Evolutionary conservation across 768 basidiomycete genomes (phyloP).

Genomic region (Pulveroboletus sp.): DNA sequence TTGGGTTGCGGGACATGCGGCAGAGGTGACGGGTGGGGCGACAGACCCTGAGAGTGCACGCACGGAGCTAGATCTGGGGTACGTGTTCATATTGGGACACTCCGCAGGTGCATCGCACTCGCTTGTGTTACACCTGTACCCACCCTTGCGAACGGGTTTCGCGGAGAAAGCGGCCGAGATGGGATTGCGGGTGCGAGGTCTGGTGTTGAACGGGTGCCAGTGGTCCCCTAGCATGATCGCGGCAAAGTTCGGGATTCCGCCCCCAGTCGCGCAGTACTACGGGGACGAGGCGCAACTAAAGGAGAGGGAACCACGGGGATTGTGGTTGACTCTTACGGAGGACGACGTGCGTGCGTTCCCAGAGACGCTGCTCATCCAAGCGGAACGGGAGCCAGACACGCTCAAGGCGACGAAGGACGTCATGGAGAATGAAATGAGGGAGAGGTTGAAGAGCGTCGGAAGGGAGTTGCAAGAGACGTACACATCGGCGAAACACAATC

Average conservation of each 20-base stretch:
- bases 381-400: slow-evolving; percentile 50
- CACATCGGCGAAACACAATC: slow-evolving; percentile 53
- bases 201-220: slow-evolving; percentile 43
- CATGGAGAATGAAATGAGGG: slow-evolving; percentile 39
- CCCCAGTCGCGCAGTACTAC: slow-evolving; percentile 25
- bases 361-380: slow-evolving; percentile 43
- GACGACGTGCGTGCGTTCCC: slow-evolving; percentile 40
- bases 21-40: slow-evolving; percentile 12
- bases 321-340: slow-evolving; percentile 37
- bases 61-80: slow-evolving; percentile 35
- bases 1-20: slow-evolving; percentile 44
- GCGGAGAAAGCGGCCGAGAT: slow-evolving; percentile 18
- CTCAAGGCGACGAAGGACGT: slow-evolving; percentile 32
- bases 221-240: slow-evolving; percentile 35
- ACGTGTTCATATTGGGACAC: slow-evolving; percentile 51
- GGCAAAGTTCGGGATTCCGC: slow-evolving; percentile 22
- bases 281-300: slow-evolving; percentile 40
- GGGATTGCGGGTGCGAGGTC: slow-evolving; percentile 35
- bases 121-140: slow-evolving; percentile 39
- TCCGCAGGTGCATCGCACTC: slow-evolving; percentile 56
- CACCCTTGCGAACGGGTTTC: slow-evolving; percentile 30
- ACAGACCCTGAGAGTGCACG: slow-evolving; percentile 2
- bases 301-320: slow-evolving; percentile 37
- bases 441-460: slow-evolving; percentile 28
- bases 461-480: slow-evolving; percentile 25